Base-by-base conservation (phyloP, 495 filamentous ascomycete species). In the Penicillium longicatenatum region DNA sequence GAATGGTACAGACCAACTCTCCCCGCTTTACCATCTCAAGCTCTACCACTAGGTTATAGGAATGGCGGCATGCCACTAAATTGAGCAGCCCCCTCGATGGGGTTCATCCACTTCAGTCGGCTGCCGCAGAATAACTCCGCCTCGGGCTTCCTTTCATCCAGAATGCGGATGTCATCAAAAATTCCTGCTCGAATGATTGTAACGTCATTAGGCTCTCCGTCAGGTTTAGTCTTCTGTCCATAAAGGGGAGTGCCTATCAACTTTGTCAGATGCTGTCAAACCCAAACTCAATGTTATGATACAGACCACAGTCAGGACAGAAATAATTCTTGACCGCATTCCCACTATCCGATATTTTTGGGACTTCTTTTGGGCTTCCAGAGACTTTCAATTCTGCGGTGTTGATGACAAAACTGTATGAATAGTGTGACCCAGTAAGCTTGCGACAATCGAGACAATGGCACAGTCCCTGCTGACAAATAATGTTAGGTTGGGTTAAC, bases 381-480 rank as follows among this genome's bases (percentile, higher is more conserved):
- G 68, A 31, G 58, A 76, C 35, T 0, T 59, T 50, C 21, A 76
- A 26, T 3, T 72, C 62, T 5, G 57, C 47, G 17, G 6, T 58
- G 21, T 70, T 64, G 56, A 72, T 48, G 43, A 75, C 22, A 9
- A 69, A 64, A 57, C 47, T 71, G 43, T 66, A 72, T 14, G 54
- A 52, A 37, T 44, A 75, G 6, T 37, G 52, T 1, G 22, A 2
- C 0, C 73, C 67, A 9, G 69, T 72, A 1, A 75, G 61, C 49
- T 76, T 76, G 55, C 73, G 73, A 60, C 73, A 76, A 55, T 71
- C 73, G n/a, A 43, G 17, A 51, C 73, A 76, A 60, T 76, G 69
- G 33, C 72, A 76, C 10, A 76, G 20, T 44, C 24, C 73, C 73
- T 76, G 35, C 17, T 39, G 5, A 4, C 5, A 4, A 39, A n/a